Base-by-base conservation (phyloP, 352 stramenopile species). In the Globisporangium solare region DNA sequence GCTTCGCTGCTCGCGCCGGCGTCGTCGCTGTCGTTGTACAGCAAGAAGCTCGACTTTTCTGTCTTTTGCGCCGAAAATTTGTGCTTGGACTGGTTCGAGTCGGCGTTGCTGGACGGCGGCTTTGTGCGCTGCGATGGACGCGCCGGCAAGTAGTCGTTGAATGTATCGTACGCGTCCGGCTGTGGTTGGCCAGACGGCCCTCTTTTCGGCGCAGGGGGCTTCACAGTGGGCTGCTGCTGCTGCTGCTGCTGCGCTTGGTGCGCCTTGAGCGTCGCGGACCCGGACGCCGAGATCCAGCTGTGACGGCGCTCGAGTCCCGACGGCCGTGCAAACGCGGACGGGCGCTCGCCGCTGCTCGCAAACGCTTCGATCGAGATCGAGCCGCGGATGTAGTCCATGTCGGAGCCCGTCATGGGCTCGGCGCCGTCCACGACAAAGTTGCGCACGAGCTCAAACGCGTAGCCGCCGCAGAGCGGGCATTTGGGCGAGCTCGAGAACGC, bases 401-500 rank as follows among this genome's bases (percentile, higher is more conserved):
- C 73, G 5, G 70, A 74, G 17, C 82, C 80, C 2, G 72, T 61
- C 0, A 83, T 67, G 3, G 76, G 56, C 27, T 78, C 70, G 15
- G 69, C 75, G 6, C 77, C 70, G 43, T 92, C 83, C 14, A 90
- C 51, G 15, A 89, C 70, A 67, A 92, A 92, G 61, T 86, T 90
- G 42, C 80, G 76, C 48, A 92, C 83, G 31, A 89, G 70, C 15
- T 92, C 76, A 49, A 92, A 92, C 11, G 83, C 79, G 56, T 80
- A 89, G 2, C 85, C 85, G 31, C 80, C 85, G 51, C 85, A 94
- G 4, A 81, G 92, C 2, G 85, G 83, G 35, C 85, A 94, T 62
- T 94, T 94, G 53, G 85, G 82, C 50, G 80, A 76, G 54, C 79
- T 87, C 6, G 83, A 92, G 55, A 94, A 94, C 6, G 82, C 67